A percentile compares a stretch with the other conserved stretches of the same genome.
Evolutionary conservation across 208 protist genomes (phyloP).

Genomic region (Leptomonas seymouri): DNA sequence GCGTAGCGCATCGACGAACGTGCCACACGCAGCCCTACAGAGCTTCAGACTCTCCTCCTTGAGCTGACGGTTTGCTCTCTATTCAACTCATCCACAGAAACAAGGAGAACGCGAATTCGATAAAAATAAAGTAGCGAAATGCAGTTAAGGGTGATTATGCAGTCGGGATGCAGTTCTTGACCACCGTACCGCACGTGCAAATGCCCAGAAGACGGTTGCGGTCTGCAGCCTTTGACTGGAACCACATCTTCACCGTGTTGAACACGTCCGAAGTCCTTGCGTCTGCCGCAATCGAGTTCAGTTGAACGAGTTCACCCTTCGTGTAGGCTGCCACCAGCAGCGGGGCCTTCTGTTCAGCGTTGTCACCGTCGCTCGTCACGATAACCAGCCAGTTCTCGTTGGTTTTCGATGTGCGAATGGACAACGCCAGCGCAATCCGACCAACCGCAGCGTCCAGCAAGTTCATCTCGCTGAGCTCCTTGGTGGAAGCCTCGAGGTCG

Average conservation of each 20-base stretch:
- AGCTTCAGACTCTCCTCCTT: too few relatives aligned
- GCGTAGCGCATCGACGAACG: too few relatives aligned
- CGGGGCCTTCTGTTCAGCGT: slow-evolving; percentile 38
- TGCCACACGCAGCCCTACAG: too few relatives aligned
- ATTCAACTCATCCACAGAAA: too few relatives aligned
- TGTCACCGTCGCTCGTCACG: slow-evolving; percentile 56
- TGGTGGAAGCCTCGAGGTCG: slow-evolving; percentile 25
- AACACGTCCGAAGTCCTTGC: slow-evolving; percentile 40
- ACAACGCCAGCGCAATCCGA: slow-evolving; percentile 49
- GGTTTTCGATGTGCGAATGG: slow-evolving; percentile 35
- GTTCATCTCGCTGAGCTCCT: slow-evolving; percentile 60
- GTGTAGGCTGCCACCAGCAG: slow-evolving; percentile 66
- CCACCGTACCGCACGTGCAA: slow-evolving; percentile 55
- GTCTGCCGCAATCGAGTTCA: slow-evolving; percentile 32
- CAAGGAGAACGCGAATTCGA: background rate
- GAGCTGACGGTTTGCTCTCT: too few relatives aligned
- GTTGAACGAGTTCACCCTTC: slow-evolving; percentile 52
- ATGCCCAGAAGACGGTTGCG: slow-evolving; percentile 45
- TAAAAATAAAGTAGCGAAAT: background rate
- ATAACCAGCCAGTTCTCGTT: slow-evolving; percentile 78
- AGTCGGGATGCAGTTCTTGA: slow-evolving; percentile 49
- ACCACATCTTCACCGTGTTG: slow-evolving; percentile 70
- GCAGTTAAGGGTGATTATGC: background rate
- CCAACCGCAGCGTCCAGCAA: slow-evolving; percentile 70
- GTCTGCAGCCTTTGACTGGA: slow-evolving; percentile 20